Conservation (phyloP, 352 stramenopile genomes). For the Pythium brassicae region DNA sequence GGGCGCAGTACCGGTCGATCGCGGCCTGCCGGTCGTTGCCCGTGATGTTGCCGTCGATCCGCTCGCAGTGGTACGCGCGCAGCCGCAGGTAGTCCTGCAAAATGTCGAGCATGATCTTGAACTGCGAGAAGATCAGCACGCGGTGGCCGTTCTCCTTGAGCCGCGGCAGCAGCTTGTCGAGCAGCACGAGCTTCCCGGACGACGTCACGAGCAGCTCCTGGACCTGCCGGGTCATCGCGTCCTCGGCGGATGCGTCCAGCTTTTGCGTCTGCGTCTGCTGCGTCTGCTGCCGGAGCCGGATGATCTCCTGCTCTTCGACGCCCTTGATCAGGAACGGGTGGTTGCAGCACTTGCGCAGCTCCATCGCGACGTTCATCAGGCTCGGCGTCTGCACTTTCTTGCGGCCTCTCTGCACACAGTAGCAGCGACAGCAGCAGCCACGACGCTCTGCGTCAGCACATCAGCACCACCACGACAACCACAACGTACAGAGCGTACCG, state of each 20-base stretch:
- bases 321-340: constrained; percentile 92
- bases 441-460: not conserved
- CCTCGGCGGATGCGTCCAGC: constrained; percentile 42
- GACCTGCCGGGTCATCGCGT: constrained; percentile 59
- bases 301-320: constrained; percentile 77
- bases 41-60: constrained; percentile 98
- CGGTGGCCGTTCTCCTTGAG: constrained; percentile 95
- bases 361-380: constrained; percentile 92
- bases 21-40: constrained; percentile 93
- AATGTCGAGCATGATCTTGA: constrained; percentile 99
- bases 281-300: constrained; percentile 51
- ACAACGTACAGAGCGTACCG: constrained; percentile 17
- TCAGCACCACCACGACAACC: not conserved
- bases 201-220: constrained; percentile 90
- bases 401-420: constrained; percentile 1
- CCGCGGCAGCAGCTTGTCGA: constrained; percentile 98
- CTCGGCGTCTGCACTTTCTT: constrained; percentile 47
- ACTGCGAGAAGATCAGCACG: constrained; percentile 99
- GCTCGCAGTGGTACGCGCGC: constrained; percentile 92
- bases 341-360: constrained; percentile 94
- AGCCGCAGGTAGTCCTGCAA: constrained; percentile 97
- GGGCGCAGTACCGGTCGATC: constrained; percentile 89
- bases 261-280: too few relatives aligned
- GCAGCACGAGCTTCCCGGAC: constrained; percentile 97
- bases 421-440: not conserved